Evolutionary conservation across 2,329 filamentous ascomycete genomes (phyloP), one percentile per base, ranked within the genome.

Genomic region (Monilinia fructicola): DNA sequence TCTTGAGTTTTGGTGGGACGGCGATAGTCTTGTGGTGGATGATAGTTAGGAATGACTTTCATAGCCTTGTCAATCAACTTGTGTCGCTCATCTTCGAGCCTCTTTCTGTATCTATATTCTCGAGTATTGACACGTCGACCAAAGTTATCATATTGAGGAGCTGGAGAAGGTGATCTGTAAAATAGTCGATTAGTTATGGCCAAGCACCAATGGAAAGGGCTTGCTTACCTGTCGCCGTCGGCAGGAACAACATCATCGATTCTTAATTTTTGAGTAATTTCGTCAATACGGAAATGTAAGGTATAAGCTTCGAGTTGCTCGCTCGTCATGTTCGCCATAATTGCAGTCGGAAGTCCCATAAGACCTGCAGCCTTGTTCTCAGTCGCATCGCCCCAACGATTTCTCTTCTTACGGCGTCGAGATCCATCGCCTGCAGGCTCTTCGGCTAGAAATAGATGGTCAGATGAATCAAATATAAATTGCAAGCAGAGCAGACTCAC

Each of bases 21-120:
- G 79, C 95, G 92, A 81, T 99, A 99, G 80, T 99, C 95, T 85
- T 94, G 92, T 68, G 95, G 95, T 76, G 95, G 95, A 78, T 98
- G 93, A 79, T 99, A 99, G 87, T 97, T 97, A 83, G 95, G 94
- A 79, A 99, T 98, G 77, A 92, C 93, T 84, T 98, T 98, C 92
- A 98, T 97, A 75, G 95, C 95, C 84, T 96, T 97, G 78, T 99
- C 95, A 78, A 99, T 92, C 74, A 98, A 86, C 81, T 98, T 98
- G 83, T 99, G 95, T 72, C 95, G 93, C 82, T 99, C 95, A 78
- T 99, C 95, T 82, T 99, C 95, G 71, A 99, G 91, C 71, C 90
- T 90, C 85, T 98, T 99, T 78, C 94, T 90, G 82, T 99, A 99
- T 76, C 95, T 93, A 81, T 94, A 97, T 83, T 99, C 96, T 80